Percentiles rank a stretch among this genome's conserved stretches.
Evolutionary conservation across 225 moss, liverwort and hornwort genomes (phyloP).

Genomic region (Sphagnum tenellum): DNA sequence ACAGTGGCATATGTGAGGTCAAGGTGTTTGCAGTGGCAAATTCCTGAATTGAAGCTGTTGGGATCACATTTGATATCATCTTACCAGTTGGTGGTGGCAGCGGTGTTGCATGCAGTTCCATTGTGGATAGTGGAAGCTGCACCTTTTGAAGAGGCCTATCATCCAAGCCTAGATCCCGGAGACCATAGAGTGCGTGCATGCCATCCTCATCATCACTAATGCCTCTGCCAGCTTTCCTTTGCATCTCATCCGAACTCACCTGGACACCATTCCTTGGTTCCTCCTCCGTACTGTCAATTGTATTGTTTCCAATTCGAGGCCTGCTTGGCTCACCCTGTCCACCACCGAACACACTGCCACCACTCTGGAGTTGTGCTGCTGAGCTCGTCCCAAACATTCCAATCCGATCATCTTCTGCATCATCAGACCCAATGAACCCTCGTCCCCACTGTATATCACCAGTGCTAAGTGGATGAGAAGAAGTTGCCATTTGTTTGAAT

Average conservation of each 20-base stretch:
- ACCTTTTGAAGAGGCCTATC: constrained; percentile 14
- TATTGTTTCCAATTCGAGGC: constrained; percentile 36
- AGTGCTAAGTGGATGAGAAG: constrained; percentile 15
- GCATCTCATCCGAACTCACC: constrained; percentile 12
- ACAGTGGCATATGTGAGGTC: constrained; percentile 1
- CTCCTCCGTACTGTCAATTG: constrained; percentile 30
- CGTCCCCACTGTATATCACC: constrained; percentile 50
- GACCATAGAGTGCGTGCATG: constrained; percentile 8
- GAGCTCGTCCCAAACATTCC: constrained; percentile 6
- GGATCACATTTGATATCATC: constrained; percentile 21
- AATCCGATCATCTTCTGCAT: constrained; percentile 26
- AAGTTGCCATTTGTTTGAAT: constrained; percentile 14
- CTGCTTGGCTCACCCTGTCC: constrained; percentile 28
- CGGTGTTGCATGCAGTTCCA: constrained; percentile 12
- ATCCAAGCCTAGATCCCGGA: constrained; percentile 19
- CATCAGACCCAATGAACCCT: constrained; percentile 33
- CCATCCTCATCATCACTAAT: constrained; percentile 28
- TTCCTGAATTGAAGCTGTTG: constrained; percentile 16
- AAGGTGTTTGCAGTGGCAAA: constrained; percentile 15
- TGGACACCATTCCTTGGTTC: constrained; percentile 15
- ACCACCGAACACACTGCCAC: constrained; percentile 24
- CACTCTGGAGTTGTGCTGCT: constrained; percentile 44
- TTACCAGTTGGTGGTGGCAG: constrained; percentile 19
- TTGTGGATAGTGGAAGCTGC: constrained; percentile 15
- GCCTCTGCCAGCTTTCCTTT: neutral